Conservation (phyloP, 768 basidiomycete species). For the Russula lepida region DNA sequence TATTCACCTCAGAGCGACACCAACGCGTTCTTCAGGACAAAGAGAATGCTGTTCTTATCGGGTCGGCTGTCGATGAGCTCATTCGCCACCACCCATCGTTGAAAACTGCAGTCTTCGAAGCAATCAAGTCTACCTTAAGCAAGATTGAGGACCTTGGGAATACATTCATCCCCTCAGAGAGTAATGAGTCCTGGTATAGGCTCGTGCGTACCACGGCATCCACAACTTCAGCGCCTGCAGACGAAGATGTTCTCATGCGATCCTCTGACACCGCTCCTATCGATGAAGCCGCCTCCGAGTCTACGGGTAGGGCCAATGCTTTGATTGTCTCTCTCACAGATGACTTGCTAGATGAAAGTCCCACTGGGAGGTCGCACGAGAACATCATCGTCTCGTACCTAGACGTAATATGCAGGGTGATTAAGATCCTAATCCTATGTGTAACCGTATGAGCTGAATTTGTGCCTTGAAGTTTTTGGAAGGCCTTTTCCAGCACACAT, state of each 20-base stretch:
- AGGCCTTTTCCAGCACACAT: slow-evolving; percentile 87
- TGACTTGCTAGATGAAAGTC: slow-evolving; percentile 10
- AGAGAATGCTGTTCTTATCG: slow-evolving; percentile 85
- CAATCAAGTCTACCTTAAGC: slow-evolving; percentile 59
- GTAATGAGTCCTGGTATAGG: slow-evolving; percentile 60
- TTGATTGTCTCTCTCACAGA: slow-evolving; percentile 4
- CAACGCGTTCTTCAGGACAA: slow-evolving; percentile 82
- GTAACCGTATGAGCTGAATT: neutral
- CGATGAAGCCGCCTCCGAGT: slow-evolving; percentile 8
- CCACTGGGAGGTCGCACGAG: slow-evolving; percentile 47
- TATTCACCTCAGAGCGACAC: slow-evolving; percentile 80
- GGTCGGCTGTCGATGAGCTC: slow-evolving; percentile 88
- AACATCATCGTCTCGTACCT: slow-evolving; percentile 71
- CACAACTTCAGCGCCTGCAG: neutral
- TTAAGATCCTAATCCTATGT: slow-evolving; percentile 20
- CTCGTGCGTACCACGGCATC: slow-evolving; percentile 29
- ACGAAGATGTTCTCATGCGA: slow-evolving; percentile 19
- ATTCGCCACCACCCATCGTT: slow-evolving; percentile 91
- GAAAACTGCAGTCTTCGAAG: slow-evolving; percentile 70
- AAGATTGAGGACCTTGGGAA: slow-evolving; percentile 71
- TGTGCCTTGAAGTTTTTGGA: slow-evolving; percentile 65
- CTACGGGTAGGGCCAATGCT: slow-evolving; percentile 2
- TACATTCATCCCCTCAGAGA: slow-evolving; percentile 45
- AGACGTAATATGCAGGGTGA: slow-evolving; percentile 69
- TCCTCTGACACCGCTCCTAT: slow-evolving; percentile 2